phyloP scores from a whole-genome alignment of 2,329 filamentous ascomycete species.

The Aspergillus vadensis region DNA sequence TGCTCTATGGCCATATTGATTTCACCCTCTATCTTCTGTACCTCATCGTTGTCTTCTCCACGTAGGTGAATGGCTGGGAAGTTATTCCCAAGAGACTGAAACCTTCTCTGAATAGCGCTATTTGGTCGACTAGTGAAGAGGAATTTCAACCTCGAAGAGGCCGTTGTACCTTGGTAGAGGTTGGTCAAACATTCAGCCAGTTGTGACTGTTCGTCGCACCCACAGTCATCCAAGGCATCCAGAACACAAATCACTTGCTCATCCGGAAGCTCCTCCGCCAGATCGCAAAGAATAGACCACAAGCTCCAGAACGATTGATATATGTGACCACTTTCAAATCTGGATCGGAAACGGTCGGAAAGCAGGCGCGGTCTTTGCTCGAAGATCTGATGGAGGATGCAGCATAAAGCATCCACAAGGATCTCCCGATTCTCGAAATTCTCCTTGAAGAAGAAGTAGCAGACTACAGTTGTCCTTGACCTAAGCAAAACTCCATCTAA shows the following conservation, averaged over 20 bases:
- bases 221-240: conserved; percentile 49
- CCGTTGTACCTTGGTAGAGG: conserved; percentile 22
- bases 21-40: conserved; percentile 23
- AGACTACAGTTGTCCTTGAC: neutral
- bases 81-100: conserved; percentile 13
- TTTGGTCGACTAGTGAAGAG: conserved; percentile 34
- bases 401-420: conserved; percentile 29
- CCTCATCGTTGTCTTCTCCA: conserved; percentile 21
- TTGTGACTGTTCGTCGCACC: conserved; percentile 16
- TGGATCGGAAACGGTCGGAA: conserved; percentile 17
- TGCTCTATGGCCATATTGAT: conserved; percentile 29
- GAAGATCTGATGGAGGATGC: conserved; percentile 45
- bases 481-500: conserved; percentile 11
- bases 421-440: no score
- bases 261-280: conserved; percentile 9
- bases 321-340: conserved; percentile 20
- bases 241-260: conserved; percentile 40
- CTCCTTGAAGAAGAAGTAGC: conserved; percentile 51
- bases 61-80: conserved; percentile 22
- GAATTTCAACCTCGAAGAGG: conserved; percentile 36
- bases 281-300: conserved; percentile 33
- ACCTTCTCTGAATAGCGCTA: conserved; percentile 16
- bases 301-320: conserved; percentile 30
- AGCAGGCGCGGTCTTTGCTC: conserved; percentile 16
- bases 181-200: conserved; percentile 29